These are phyloP conservation scores for Moesziomyces antarcticus DNA, from an alignment of 1,284 basidiomycete species.

Conservation along the genomic window DNA sequence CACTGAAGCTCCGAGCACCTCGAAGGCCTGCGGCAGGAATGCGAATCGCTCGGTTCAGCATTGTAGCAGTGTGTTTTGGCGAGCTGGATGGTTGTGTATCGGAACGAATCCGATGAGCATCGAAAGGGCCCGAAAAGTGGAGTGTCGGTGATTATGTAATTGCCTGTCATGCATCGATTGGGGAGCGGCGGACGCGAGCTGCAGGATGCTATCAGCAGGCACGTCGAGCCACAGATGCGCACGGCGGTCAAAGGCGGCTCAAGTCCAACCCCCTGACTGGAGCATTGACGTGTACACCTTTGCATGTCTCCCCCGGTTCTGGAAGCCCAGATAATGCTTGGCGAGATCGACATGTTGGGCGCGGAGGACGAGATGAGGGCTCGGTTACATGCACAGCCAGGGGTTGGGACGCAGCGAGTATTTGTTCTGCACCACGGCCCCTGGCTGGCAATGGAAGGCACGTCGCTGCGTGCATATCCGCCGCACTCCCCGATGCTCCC, in stretches of 20 bases:
- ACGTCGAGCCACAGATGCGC: too few relatives aligned
- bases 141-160: not conserved
- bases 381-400: conserved; percentile 1
- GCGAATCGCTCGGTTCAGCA: conserved; percentile 4
- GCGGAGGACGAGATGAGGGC: not conserved
- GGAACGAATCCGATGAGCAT: too few relatives aligned
- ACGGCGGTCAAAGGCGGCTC: too few relatives aligned
- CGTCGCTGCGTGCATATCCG: not conserved
- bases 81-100: too few relatives aligned
- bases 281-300: conserved; percentile 7
- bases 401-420: not conserved
- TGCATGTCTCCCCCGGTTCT: too few relatives aligned
- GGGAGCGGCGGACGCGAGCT: too few relatives aligned
- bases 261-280: conserved; percentile 9
- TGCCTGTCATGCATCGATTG: too few relatives aligned
- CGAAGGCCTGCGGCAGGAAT: not conserved
- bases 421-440: conserved; percentile 17
- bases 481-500: not conserved
- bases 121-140: not conserved
- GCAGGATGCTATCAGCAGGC: too few relatives aligned
- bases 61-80: too few relatives aligned
- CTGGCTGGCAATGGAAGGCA: conserved; percentile 2
- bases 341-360: too few relatives aligned
- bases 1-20: conserved; percentile 3
- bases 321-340: too few relatives aligned